Conservation (phyloP, 495 filamentous ascomycete species). For the Penicillium herquei region DNA sequence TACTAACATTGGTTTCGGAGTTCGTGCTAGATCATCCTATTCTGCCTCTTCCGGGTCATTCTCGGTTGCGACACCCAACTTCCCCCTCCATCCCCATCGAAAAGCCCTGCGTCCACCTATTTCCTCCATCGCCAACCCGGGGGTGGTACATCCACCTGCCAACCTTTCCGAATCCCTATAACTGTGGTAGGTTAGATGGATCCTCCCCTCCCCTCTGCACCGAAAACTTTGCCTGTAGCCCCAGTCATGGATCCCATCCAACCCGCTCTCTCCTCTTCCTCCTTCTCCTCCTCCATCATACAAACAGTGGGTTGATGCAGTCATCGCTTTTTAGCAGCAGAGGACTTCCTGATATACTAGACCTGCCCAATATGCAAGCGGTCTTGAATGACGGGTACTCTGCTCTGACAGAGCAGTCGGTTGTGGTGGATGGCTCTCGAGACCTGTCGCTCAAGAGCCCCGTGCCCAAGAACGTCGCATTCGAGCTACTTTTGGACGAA, state of each 20-base stretch:
- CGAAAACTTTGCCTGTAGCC: constrained; percentile 18
- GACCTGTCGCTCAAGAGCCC: constrained; percentile 51
- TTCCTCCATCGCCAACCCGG: constrained; percentile 32
- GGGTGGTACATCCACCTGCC: constrained; percentile 38
- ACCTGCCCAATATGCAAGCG: constrained; percentile 37
- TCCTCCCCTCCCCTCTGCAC: constrained; percentile 28
- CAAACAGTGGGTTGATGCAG: constrained; percentile 41
- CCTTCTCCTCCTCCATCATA: constrained; percentile 17
- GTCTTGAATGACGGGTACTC: constrained; percentile 41
- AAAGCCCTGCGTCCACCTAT: constrained; percentile 32
- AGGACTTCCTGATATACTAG: constrained; percentile 25
- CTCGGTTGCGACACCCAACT: constrained; percentile 42
- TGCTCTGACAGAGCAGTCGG: constrained; percentile 38
- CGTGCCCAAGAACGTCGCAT: constrained; percentile 76
- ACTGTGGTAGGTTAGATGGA: constrained; percentile 48
- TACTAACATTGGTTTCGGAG: constrained; percentile 26
- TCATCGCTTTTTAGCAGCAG: constrained; percentile 40
- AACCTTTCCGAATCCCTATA: constrained; percentile 25
- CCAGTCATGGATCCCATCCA: constrained; percentile 28
- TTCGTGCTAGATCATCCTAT: constrained; percentile 26
- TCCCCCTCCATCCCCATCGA: constrained; percentile 37
- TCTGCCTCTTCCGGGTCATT: constrained; percentile 36
- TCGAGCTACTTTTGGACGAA: constrained; percentile 77
- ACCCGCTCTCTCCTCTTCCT: constrained; percentile 15
- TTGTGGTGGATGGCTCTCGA: constrained; percentile 34